Conservation (phyloP, 2,329 filamentous ascomycete species). For the Fusarium buharicum region DNA sequence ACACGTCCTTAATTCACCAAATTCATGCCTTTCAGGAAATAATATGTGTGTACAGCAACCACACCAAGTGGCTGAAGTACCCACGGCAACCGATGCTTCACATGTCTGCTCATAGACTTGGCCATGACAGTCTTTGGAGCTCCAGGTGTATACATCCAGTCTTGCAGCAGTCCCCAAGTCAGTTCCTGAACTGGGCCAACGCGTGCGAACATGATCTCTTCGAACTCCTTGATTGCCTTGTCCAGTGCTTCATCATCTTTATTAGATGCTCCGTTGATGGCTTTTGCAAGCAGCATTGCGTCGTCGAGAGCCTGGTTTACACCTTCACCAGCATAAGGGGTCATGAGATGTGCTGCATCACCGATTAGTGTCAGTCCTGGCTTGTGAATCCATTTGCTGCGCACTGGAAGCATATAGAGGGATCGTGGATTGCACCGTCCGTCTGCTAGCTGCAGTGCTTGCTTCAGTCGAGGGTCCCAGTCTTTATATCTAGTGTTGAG, state of each 20-base stretch:
- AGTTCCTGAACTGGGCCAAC: slow-evolving; percentile 53
- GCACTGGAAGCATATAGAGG: slow-evolving; percentile 65
- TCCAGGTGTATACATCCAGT: slow-evolving; percentile 60
- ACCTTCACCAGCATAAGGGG: slow-evolving; percentile 67
- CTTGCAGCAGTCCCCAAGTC: slow-evolving; percentile 57
- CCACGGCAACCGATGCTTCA: slow-evolving; percentile 47
- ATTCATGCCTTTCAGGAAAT: slow-evolving; percentile 37
- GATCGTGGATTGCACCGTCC: slow-evolving; percentile 55
- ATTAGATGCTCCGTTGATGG: slow-evolving; percentile 50
- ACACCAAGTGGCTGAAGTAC: slow-evolving; percentile 48
- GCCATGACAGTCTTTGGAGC: slow-evolving; percentile 58
- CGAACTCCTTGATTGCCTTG: slow-evolving; percentile 49
- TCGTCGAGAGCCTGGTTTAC: slow-evolving; percentile 69
- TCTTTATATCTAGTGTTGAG: slow-evolving; percentile 50
- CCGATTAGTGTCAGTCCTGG: slow-evolving; percentile 65
- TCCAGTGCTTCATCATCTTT: slow-evolving; percentile 47
- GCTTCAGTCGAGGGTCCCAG: slow-evolving; percentile 56
- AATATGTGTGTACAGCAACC: slow-evolving; percentile 46
- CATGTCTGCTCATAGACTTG: slow-evolving; percentile 47
- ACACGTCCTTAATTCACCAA: slow-evolving; percentile 14
- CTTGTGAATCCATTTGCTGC: slow-evolving; percentile 58
- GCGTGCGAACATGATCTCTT: slow-evolving; percentile 54
- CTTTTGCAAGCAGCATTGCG: slow-evolving; percentile 59
- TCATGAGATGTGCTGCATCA: slow-evolving; percentile 70
- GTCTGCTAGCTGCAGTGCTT: slow-evolving; percentile 54